Percentiles rank a stretch among this genome's conserved stretches.
Conservation (phyloP, 495 filamentous ascomycete species). For the Hypoxylon trugodes region DNA sequence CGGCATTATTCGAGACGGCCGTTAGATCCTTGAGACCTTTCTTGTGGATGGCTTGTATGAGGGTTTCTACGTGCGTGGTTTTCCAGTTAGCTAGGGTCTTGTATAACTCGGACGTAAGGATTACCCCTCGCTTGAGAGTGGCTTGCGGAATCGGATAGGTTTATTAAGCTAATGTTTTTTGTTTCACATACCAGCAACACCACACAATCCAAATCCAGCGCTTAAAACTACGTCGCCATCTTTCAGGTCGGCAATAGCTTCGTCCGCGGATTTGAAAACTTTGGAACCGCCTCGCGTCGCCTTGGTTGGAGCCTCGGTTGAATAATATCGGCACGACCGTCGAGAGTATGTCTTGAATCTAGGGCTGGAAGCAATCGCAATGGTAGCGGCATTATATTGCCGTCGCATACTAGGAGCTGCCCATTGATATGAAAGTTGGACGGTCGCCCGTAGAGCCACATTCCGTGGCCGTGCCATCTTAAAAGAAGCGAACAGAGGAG, state of each 20-base stretch:
- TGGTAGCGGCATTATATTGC: constrained; percentile 2
- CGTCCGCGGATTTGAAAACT: constrained; percentile 63
- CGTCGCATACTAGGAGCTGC: constrained; percentile 25
- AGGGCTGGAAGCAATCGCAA: background rate
- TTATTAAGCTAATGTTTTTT: background rate
- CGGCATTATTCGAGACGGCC: constrained; percentile 73
- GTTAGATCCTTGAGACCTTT: constrained; percentile 63
- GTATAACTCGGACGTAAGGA: too few species aligned
- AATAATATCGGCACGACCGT: constrained; percentile 27
- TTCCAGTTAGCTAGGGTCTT: background rate
- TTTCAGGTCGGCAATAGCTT: constrained; percentile 67
- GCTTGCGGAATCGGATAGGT: background rate
- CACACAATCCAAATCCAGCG: constrained; percentile 69
- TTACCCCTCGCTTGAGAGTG: background rate
- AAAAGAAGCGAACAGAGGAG: too few species aligned
- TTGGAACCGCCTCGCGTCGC: constrained; percentile 57
- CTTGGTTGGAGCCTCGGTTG: constrained; percentile 35
- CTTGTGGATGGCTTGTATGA: constrained; percentile 59
- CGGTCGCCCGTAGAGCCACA: constrained; percentile 26
- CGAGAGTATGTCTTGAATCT: constrained; percentile 2
- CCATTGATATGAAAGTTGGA: constrained; percentile 36
- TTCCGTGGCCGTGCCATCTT: constrained; percentile 37
- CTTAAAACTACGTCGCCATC: constrained; percentile 66
- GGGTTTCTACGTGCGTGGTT: constrained; percentile 51
- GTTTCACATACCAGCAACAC: constrained; percentile 59